Percentiles rank a stretch among this genome's conserved stretches.
phyloP scores from a whole-genome alignment of 805 yeast genomes.

The Torulaspora franciscae region DNA sequence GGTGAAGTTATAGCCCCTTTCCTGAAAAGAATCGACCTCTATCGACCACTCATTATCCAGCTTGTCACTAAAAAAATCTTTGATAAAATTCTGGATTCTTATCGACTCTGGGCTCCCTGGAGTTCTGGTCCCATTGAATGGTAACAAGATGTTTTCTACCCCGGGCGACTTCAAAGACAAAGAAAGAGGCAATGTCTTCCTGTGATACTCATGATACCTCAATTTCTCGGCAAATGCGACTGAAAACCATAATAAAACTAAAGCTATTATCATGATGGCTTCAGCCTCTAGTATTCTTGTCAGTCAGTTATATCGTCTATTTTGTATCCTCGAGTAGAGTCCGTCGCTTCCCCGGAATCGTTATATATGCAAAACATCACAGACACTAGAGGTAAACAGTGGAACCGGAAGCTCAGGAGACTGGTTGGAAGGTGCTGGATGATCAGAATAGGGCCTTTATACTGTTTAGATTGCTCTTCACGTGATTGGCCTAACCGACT shows the following conservation, averaged over 20 bases:
- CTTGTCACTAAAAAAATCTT: conserved; percentile 28
- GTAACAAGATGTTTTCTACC: conserved; percentile 22
- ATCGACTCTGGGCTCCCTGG: conserved; percentile 43
- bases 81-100: conserved; percentile 38
- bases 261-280: too few relatives aligned
- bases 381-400: too few relatives aligned
- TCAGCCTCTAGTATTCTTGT: too few relatives aligned
- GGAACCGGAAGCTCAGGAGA: too few relatives aligned
- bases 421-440: too few relatives aligned
- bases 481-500: neutral
- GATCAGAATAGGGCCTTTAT: too few relatives aligned
- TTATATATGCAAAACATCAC: too few relatives aligned
- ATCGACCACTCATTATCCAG: conserved; percentile 28
- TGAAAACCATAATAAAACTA: neutral
- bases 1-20: conserved; percentile 36
- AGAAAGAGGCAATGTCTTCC: conserved; percentile 1
- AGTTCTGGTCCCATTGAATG: conserved; percentile 38
- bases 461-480: neutral
- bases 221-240: conserved; percentile 1
- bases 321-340: too few relatives aligned
- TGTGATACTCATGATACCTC: conserved; percentile 6
- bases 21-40: conserved; percentile 37
- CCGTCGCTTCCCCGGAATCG: too few relatives aligned
- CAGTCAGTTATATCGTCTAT: too few relatives aligned
- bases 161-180: conserved; percentile 8